Percentiles rank a stretch among this genome's conserved stretches.
These are phyloP conservation scores for Pythium dissimile DNA, from an alignment of 352 stramenopile genomes.

Conservation along the genomic window DNA sequence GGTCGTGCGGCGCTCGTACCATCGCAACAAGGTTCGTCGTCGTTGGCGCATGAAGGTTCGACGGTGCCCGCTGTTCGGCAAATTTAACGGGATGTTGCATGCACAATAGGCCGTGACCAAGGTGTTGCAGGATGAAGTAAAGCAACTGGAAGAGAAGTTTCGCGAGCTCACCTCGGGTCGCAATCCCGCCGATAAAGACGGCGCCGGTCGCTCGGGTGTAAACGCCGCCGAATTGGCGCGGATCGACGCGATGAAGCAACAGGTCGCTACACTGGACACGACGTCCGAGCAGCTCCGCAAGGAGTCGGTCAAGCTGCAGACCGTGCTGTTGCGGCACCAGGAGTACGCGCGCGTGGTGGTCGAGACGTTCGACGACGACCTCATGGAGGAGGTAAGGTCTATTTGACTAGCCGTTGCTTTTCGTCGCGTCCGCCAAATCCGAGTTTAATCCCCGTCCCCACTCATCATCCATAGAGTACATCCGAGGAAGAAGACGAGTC, in stretches of 20 bases:
- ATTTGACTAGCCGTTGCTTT: slow-evolving; percentile 13
- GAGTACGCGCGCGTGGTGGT: slow-evolving; percentile 36
- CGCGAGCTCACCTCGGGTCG: slow-evolving; percentile 33
- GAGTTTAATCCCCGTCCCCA: slow-evolving; percentile 18
- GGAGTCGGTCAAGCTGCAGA: slow-evolving; percentile 38
- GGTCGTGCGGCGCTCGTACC: slow-evolving; percentile 71
- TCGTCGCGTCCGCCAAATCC: background rate
- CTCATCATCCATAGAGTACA: slow-evolving; percentile 3
- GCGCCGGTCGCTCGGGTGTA: no score
- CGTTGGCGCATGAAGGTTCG: background rate
- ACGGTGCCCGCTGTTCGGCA: no score
- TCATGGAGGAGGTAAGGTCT: slow-evolving; percentile 26
- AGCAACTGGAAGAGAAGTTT: slow-evolving; percentile 48
- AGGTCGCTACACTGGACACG: slow-evolving; percentile 32
- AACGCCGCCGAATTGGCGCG: background rate
- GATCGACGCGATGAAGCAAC: slow-evolving; percentile 30
- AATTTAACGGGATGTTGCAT: no score
- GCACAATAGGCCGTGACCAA: slow-evolving; percentile 40
- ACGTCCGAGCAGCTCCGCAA: slow-evolving; percentile 41
- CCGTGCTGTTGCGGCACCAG: slow-evolving; percentile 17
- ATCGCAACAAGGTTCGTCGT: slow-evolving; percentile 58
- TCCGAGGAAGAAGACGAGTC: slow-evolving; percentile 21
- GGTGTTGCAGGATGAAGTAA: slow-evolving; percentile 45
- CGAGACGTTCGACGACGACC: slow-evolving; percentile 36
- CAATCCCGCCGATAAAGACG: background rate